Conservation (phyloP, 148 eudicot species). For the Cornus florida region DNA sequence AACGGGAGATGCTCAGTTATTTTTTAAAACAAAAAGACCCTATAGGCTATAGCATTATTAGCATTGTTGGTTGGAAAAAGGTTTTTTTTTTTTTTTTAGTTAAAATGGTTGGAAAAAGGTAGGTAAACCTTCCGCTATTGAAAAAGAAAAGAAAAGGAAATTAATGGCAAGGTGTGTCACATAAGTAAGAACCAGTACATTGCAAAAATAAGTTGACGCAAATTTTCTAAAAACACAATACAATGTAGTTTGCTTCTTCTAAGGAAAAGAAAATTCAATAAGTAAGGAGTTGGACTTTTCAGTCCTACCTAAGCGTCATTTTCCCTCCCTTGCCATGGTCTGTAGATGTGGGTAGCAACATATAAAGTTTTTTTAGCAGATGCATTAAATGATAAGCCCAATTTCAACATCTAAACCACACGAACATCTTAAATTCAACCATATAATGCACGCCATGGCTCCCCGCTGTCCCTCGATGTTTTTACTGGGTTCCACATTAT, state of each 20-base stretch:
- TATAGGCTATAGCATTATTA: too few relatives aligned
- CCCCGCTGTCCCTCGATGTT: slow-evolving; percentile 33
- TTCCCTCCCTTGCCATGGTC: not conserved
- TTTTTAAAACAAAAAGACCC: too few relatives aligned
- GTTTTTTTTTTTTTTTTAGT: too few relatives aligned
- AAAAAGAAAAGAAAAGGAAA: too few relatives aligned
- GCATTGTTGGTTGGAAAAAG: too few relatives aligned
- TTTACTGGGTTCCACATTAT: slow-evolving; percentile 39
- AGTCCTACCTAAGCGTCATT: not conserved
- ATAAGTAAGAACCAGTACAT: not conserved
- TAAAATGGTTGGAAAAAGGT: too few relatives aligned
- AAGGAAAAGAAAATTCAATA: not conserved
- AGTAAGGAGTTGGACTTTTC: not conserved
- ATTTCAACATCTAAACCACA: not conserved
- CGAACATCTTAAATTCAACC: slow-evolving; percentile 27
- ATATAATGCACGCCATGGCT: slow-evolving; percentile 77
- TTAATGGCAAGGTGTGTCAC: not conserved
- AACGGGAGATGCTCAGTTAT: too few relatives aligned
- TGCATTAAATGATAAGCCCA: not conserved
- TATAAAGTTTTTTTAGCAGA: not conserved
- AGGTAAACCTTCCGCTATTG: too few relatives aligned
- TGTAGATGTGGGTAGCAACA: not conserved
- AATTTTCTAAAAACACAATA: not conserved
- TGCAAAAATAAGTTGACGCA: not conserved
- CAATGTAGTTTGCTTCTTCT: not conserved